Evolutionary conservation across 495 filamentous ascomycete species (phyloP).

Genomic region (Penicillium manginii): DNA sequence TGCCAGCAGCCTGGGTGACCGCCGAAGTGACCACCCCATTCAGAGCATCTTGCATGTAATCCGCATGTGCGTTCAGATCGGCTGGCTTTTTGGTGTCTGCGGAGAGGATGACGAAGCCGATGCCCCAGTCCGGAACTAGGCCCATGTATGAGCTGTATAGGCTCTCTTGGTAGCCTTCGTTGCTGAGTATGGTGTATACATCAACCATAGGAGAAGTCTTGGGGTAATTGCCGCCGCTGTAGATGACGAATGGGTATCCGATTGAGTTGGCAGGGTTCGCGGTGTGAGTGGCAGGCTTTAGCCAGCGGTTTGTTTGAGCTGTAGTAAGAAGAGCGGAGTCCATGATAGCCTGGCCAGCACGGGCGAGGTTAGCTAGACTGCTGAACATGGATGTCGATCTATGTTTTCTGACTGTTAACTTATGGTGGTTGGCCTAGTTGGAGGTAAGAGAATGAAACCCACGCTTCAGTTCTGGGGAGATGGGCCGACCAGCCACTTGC

Average conservation of each 20-base stretch:
- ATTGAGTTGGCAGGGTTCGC: conserved; percentile 50
- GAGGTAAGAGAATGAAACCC: conserved; percentile 8
- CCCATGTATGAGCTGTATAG: conserved; percentile 50
- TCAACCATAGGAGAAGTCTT: conserved; percentile 46
- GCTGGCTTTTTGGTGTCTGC: conserved; percentile 33
- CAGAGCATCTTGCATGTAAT: conserved; percentile 40
- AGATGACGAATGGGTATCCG: conserved; percentile 48
- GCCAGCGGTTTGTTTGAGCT: conserved; percentile 44
- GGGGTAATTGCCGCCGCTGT: conserved; percentile 27
- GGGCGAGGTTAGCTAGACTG: conserved; percentile 29
- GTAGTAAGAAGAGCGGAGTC: conserved; percentile 46
- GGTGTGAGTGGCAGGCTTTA: conserved; percentile 54
- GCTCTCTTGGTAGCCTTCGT: conserved; percentile 38
- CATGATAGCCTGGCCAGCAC: conserved; percentile 51
- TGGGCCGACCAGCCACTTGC: conserved; percentile 23
- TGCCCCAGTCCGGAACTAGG: conserved; percentile 53
- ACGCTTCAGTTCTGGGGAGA: conserved; percentile 27
- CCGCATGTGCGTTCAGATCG: conserved; percentile 31
- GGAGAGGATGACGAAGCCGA: conserved; percentile 52
- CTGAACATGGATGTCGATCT: conserved; percentile 34
- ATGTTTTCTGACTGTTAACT: conserved; percentile 16
- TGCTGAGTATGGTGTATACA: conserved; percentile 54
- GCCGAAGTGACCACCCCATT: conserved; percentile 47
- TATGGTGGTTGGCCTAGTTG: no score
- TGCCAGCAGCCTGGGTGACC: conserved; percentile 42